Evolutionary conservation across 345 rosid genomes (phyloP), one percentile per base, ranked within the genome.

Genomic region (Passiflora organensis): DNA sequence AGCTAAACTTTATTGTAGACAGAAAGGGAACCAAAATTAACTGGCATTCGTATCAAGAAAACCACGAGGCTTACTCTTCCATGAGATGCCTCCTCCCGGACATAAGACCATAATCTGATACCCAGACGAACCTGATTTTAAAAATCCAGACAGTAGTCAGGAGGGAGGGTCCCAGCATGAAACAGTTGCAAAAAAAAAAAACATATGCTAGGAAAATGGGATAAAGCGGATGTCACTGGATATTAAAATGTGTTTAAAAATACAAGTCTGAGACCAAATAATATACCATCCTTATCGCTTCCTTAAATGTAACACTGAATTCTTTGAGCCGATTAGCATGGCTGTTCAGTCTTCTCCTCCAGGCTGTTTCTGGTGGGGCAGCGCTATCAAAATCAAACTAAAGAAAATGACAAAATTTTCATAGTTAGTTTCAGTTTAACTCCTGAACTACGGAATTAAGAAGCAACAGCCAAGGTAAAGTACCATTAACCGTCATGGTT

Each of bases 321-420:
- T 91, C 98, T 73, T 88, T 88, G 13, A 91, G 81, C 63, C 81
- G 68, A 78, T 88, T 91, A 1, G 98, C 98, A 75, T 88, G 95
- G 51, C 98, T 84, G 67, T 91, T 84, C 62, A 91, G 72, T 62
- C 83, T 84, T 76, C 98, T 84, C 77, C 98, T 86, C 98, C 96
- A 91, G 42, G 98, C 98, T 12, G 88, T 89, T 65, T 80, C 76
- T 16, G 98, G 98, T 2, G 98, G 98, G 18, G 87, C 89, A 64
- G 98, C 88, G 72, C 95, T 81, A 76, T 91, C 98, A 63, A 78
- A 81, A 76, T 88, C 96, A 20, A 88, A 70, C 98, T 91, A 71
- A n/a, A n/a, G n/a, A 64, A 79, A 46, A 5, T 34, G 2, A 5
- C 62, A 12, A 32, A 22, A 62, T n/a, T 6, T 10, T 28, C n/a